These are phyloP conservation scores for Phialocephala sp. DNA, from an alignment of 2,329 filamentous ascomycete species.

Conservation along the genomic window DNA sequence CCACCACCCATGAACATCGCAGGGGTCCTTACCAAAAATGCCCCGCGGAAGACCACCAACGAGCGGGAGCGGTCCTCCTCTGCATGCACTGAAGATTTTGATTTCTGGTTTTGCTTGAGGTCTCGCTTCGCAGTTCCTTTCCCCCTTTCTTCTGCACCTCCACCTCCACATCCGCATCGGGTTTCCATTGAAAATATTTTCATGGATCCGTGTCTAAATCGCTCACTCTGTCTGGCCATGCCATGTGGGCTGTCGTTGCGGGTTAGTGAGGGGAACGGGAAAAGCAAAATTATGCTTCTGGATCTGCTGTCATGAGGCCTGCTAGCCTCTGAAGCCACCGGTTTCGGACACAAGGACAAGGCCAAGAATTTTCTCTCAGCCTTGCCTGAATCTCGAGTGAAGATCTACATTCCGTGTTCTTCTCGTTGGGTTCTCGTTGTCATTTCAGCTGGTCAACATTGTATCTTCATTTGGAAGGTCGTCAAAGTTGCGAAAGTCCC, in stretches of 20 bases:
- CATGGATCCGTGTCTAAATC: slow-evolving; percentile 23
- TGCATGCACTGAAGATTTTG: no score
- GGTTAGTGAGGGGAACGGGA: slow-evolving; percentile 13
- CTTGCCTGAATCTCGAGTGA: slow-evolving; percentile 2
- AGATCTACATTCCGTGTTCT: slow-evolving; percentile 5
- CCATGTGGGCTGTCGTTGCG: background rate
- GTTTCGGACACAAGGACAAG: slow-evolving; percentile 17
- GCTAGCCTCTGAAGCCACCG: background rate
- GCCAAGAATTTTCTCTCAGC: slow-evolving; percentile 16
- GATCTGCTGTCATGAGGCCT: slow-evolving; percentile 9
- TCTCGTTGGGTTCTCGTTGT: background rate
- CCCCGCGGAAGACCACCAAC: slow-evolving; percentile 18
- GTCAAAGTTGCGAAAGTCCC: background rate
- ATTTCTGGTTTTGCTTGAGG: background rate
- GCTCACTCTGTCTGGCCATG: slow-evolving; percentile 8
- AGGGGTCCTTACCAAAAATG: slow-evolving; percentile 3
- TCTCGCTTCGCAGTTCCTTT: background rate
- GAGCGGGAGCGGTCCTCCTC: no score
- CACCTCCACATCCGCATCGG: slow-evolving; percentile 12
- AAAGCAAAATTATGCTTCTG: slow-evolving; percentile 13
- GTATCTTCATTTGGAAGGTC: background rate
- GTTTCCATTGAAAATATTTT: slow-evolving; percentile 32
- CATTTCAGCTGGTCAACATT: background rate
- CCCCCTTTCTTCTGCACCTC: slow-evolving; percentile 8
- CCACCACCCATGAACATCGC: background rate